Percentiles rank a stretch among this genome's conserved stretches.
Evolutionary conservation across 2,329 filamentous ascomycete species (phyloP).

Genomic region (Claviceps arundinis): DNA sequence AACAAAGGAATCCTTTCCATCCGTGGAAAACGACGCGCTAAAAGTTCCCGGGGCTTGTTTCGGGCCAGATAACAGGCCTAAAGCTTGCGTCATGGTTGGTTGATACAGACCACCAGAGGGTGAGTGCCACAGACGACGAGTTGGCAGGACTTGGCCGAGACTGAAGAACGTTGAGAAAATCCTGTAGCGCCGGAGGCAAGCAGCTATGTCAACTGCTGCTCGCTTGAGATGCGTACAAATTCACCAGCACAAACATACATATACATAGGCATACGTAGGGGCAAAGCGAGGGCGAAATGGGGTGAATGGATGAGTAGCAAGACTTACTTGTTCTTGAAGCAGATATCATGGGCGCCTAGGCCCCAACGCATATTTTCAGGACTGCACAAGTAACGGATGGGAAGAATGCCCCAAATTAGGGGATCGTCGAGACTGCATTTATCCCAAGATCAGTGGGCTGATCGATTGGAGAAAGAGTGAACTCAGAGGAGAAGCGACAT

Average conservation of each 20-base stretch:
- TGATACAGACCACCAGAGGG: constrained; percentile 76
- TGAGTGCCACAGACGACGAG: constrained; percentile 70
- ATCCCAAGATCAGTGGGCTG: neutral
- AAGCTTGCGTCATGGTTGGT: constrained; percentile 72
- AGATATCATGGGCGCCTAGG: constrained; percentile 88
- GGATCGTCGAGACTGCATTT: constrained; percentile 73
- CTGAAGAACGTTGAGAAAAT: constrained; percentile 67
- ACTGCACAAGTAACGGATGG: constrained; percentile 57
- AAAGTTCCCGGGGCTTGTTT: constrained; percentile 35
- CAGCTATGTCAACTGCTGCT: neutral
- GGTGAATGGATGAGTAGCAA: neutral
- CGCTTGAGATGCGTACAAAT: neutral
- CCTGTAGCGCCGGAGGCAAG: constrained; percentile 27
- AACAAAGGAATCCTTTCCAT: constrained; percentile 49
- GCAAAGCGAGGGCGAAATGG: neutral
- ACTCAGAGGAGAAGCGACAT: neutral
- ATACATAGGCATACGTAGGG: too few relatives aligned
- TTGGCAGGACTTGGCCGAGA: constrained; percentile 80
- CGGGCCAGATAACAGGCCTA: constrained; percentile 60
- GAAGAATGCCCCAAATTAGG: constrained; percentile 81
- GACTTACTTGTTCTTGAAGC: constrained; percentile 69
- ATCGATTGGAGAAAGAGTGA: neutral
- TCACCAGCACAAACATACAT: too few relatives aligned
- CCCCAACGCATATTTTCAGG: constrained; percentile 73
- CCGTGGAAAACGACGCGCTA: constrained; percentile 47